phyloP scores from a whole-genome alignment of 2,329 filamentous ascomycete genomes.

The Reticulascus tulasneorum region DNA sequence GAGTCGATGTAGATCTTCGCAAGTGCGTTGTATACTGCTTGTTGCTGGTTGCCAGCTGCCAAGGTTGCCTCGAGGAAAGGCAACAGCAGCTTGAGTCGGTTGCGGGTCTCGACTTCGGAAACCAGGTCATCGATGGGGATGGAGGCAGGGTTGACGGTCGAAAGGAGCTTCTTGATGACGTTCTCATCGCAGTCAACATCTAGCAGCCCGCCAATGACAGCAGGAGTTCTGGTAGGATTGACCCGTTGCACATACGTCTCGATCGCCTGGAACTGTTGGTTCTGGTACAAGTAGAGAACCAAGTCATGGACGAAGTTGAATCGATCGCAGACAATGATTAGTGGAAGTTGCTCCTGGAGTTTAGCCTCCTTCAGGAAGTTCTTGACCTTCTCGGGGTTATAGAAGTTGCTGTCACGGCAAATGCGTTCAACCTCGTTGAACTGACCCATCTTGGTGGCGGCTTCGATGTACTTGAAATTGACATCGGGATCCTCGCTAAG shows the following conservation, averaged over 20 bases:
- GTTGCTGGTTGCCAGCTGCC: slow-evolving; percentile 86
- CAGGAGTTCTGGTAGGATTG: slow-evolving; percentile 85
- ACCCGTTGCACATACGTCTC: slow-evolving; percentile 97
- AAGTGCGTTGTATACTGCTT: slow-evolving; percentile 93
- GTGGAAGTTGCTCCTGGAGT: slow-evolving; percentile 84
- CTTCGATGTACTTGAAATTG: slow-evolving; percentile 99
- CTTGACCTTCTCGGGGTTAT: slow-evolving; percentile 94
- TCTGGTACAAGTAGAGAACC: slow-evolving; percentile 95
- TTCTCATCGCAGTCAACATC: slow-evolving; percentile 96
- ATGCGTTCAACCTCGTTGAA: slow-evolving; percentile 96
- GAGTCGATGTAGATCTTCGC: slow-evolving; percentile 99
- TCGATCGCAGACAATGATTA: slow-evolving; percentile 98
- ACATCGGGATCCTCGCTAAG: slow-evolving; percentile 93
- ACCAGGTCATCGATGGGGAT: slow-evolving; percentile 96
- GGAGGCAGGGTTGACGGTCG: slow-evolving; percentile 75
- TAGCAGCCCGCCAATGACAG: slow-evolving; percentile 86
- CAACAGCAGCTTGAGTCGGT: slow-evolving; percentile 89
- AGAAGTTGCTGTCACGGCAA: slow-evolving; percentile 86
- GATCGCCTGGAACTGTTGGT: slow-evolving; percentile 98
- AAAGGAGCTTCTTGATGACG: slow-evolving; percentile 89
- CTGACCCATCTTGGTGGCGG: slow-evolving; percentile 89
- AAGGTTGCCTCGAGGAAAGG: slow-evolving; percentile 95
- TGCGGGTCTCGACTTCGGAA: slow-evolving; percentile 88
- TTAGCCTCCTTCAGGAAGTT: slow-evolving; percentile 98
- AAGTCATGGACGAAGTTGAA: slow-evolving; percentile 98